A percentile compares a stretch with the other conserved stretches of the same genome.
These are phyloP conservation scores for Boletus patriciae DNA, from an alignment of 768 basidiomycete genomes.

Conservation along the genomic window DNA sequence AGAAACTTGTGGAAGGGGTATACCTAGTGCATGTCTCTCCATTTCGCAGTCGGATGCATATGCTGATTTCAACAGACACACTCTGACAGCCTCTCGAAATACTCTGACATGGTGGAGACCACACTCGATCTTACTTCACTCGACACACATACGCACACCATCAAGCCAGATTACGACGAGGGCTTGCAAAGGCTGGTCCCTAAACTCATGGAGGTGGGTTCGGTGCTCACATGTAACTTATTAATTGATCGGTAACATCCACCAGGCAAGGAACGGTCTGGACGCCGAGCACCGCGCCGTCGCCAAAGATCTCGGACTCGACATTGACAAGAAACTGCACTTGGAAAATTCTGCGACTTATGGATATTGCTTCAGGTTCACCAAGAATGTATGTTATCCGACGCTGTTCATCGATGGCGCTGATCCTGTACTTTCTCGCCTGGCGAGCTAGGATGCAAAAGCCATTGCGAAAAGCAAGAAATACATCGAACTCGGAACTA, in stretches of 20 bases:
- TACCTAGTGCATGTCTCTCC: slow-evolving; percentile 58
- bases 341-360: slow-evolving; percentile 88
- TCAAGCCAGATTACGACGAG: slow-evolving; percentile 89
- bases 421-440: background rate
- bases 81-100: slow-evolving; percentile 64
- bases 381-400: slow-evolving; percentile 69
- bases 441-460: slow-evolving; percentile 64
- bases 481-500: slow-evolving; percentile 82
- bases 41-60: background rate
- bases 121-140: slow-evolving; percentile 90
- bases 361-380: slow-evolving; percentile 90
- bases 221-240: background rate
- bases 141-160: slow-evolving; percentile 82
- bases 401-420: background rate
- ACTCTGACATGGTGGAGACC: slow-evolving; percentile 92
- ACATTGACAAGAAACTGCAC: slow-evolving; percentile 94
- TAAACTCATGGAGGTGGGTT: slow-evolving; percentile 55
- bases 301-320: slow-evolving; percentile 70
- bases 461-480: slow-evolving; percentile 42
- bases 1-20: slow-evolving; percentile 59
- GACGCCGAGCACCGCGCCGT: slow-evolving; percentile 77
- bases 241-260: background rate
- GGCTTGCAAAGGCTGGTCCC: slow-evolving; percentile 66
- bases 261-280: slow-evolving; percentile 70
- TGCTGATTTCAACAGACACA: slow-evolving; percentile 48